Evolutionary conservation across 371 early-diverging fungal species (phyloP).

Genomic region (Parasitella parasitica): DNA sequence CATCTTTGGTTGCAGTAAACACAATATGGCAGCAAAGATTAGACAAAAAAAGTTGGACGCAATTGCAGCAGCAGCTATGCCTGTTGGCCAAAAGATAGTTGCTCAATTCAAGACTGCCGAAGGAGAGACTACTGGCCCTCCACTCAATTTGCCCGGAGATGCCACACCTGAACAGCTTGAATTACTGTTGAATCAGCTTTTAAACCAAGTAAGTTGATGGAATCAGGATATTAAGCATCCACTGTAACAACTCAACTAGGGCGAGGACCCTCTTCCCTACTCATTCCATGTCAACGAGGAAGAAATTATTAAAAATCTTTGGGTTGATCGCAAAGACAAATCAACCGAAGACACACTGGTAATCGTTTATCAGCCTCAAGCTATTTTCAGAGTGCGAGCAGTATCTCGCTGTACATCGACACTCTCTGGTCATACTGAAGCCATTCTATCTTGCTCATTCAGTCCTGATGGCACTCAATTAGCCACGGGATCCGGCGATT

Average conservation of each 20-base stretch:
- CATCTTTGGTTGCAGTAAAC: neutral
- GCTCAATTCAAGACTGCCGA: constrained; percentile 84
- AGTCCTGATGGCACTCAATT: constrained; percentile 91
- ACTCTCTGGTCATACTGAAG: constrained; percentile 91
- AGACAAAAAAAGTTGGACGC: constrained; percentile 35
- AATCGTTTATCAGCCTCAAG: constrained; percentile 92
- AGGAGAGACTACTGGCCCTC: constrained; percentile 81
- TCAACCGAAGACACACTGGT: constrained; percentile 84
- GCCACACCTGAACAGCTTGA: constrained; percentile 85
- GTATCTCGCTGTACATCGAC: constrained; percentile 90
- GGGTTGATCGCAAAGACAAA: constrained; percentile 71
- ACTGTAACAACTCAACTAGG: constrained; percentile 21
- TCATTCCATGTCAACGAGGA: constrained; percentile 84
- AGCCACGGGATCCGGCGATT: constrained; percentile 96
- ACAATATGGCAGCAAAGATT: constrained; percentile 30
- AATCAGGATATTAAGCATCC: too few species aligned
- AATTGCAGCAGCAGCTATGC: constrained; percentile 43
- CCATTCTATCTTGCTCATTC: constrained; percentile 85
- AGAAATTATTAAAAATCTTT: constrained; percentile 75
- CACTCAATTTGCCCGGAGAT: constrained; percentile 82
- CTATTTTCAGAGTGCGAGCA: constrained; percentile 90
- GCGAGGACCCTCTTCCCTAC: constrained; percentile 88
- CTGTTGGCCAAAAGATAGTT: constrained; percentile 58
- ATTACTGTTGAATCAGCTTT: constrained; percentile 85
- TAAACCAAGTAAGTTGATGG: constrained; percentile 77